Evolutionary conservation across 352 stramenopile genomes (phyloP).

Genomic region (Globisporangium yorkense): DNA sequence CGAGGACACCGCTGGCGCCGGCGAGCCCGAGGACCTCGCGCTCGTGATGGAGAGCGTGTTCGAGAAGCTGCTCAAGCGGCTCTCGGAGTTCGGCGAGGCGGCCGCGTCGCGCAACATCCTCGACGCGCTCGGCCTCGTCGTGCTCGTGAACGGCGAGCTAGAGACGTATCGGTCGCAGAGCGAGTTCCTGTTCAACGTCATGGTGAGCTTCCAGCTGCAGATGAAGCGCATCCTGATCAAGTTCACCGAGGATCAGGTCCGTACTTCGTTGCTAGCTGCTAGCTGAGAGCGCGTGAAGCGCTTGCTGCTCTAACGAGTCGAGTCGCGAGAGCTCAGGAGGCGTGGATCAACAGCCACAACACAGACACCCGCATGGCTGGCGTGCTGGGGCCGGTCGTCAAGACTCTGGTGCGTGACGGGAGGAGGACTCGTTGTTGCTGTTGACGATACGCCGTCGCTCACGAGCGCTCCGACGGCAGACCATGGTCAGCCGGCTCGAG

Average conservation of each 20-base stretch:
- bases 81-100: conserved; percentile 66
- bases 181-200: conserved; percentile 60
- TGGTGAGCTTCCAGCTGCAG: conserved; percentile 74
- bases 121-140: conserved; percentile 54
- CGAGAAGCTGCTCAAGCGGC: conserved; percentile 65
- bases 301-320: too few relatives aligned
- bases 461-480: conserved; percentile 15
- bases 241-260: conserved; percentile 66
- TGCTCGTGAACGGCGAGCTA: conserved; percentile 40
- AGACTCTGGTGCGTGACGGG: conserved; percentile 43
- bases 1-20: conserved; percentile 3
- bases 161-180: conserved; percentile 38
- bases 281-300: too few relatives aligned
- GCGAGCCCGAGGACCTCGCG: conserved; percentile 39
- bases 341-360: conserved; percentile 61
- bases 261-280: background rate
- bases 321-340: conserved; percentile 32
- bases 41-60: conserved; percentile 62
- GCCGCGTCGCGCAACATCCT: conserved; percentile 52
- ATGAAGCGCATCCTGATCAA: conserved; percentile 77
- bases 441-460: background rate
- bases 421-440: too few relatives aligned
- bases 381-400: conserved; percentile 56
- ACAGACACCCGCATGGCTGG: conserved; percentile 68
- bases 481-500: conserved; percentile 52